Base-by-base conservation (phyloP, 164 flowering plant species). In the Berberis vulgaris region DNA sequence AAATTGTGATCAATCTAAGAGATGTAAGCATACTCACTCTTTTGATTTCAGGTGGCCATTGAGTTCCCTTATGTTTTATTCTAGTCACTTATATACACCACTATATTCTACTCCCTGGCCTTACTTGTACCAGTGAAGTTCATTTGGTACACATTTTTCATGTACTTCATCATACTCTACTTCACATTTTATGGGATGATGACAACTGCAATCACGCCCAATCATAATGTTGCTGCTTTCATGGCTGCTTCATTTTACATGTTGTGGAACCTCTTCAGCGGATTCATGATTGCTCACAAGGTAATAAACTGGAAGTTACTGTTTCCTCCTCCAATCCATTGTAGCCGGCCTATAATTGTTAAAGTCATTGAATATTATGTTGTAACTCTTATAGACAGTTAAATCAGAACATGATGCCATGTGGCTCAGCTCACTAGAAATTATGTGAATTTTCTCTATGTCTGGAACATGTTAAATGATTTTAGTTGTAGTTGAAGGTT, bases 261-360 rank as follows among this genome's bases (percentile, higher is more conserved):
- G 92, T 79, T 95, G 59, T 95, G 99, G 99, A 95, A 95, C 77
- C 97, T 95, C 68, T 95, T 95, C 86, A 82, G 96, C 43, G 97
- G 99, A 67, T 91, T 91, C 74, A 87, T 91, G 93, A 87, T 95
- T 65, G 72, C 94, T 62, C 81, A 82, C 74, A 86, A 87, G 97
- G 99, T 95, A 93, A 73, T 42, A 39, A 57, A 56, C 49, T 52
- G 45, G 49, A 26, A 26, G 45, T 39, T 39, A 13, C n/a, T 4
- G n/a, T 9, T 65, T 57, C n/a, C 61, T 57, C 62, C 7, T 52
- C 43, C 41, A 5, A 6, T 49, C 26, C 26, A 26, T 26, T 26
- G 26, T 26, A 26, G 26, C 26, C 26, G 26, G 26, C 26, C 26
- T 26, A 26, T 26, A 26, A 26, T 26, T 26, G 26, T 26, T 26